Evolutionary conservation across 1,284 basidiomycete genomes (phyloP).

Genomic region (Leucoagaricus sp.): DNA sequence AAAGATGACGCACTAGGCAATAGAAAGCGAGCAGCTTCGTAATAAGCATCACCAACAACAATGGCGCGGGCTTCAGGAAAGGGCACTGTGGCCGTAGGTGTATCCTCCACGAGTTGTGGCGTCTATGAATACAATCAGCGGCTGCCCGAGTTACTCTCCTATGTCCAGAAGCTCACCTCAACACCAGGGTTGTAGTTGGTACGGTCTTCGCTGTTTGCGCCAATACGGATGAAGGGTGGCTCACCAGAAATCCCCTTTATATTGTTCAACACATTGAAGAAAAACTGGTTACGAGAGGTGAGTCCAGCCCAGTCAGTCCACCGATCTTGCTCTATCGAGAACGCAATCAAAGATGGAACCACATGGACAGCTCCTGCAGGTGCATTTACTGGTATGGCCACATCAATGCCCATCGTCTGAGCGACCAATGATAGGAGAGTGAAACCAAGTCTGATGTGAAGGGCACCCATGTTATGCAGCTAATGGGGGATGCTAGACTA

Average conservation of each 20-base stretch:
- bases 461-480: constrained; percentile 1
- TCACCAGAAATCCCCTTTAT: constrained; percentile 52
- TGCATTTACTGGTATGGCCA: constrained; percentile 28
- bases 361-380: constrained; percentile 31
- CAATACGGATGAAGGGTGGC: constrained; percentile 62
- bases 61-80: constrained; percentile 65
- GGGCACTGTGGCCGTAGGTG: constrained; percentile 47
- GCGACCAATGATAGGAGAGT: constrained; percentile 7
- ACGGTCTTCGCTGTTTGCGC: constrained; percentile 64
- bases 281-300: constrained; percentile 51
- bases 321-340: constrained; percentile 71
- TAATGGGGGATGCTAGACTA: neutral
- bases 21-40: constrained; percentile 54
- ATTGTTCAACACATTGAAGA: constrained; percentile 58
- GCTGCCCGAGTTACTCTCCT: neutral
- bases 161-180: constrained; percentile 30
- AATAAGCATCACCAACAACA: constrained; percentile 60
- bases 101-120: constrained; percentile 49
- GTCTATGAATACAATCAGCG: constrained; percentile 28
- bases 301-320: constrained; percentile 67
- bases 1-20: constrained; percentile 40
- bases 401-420: constrained; percentile 19
- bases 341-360: constrained; percentile 51
- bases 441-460: neutral
- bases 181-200: constrained; percentile 51